Evolutionary conservation across 768 basidiomycete genomes (phyloP), one percentile per base, ranked within the genome.

Genomic region (Megacollybia marginata): DNA sequence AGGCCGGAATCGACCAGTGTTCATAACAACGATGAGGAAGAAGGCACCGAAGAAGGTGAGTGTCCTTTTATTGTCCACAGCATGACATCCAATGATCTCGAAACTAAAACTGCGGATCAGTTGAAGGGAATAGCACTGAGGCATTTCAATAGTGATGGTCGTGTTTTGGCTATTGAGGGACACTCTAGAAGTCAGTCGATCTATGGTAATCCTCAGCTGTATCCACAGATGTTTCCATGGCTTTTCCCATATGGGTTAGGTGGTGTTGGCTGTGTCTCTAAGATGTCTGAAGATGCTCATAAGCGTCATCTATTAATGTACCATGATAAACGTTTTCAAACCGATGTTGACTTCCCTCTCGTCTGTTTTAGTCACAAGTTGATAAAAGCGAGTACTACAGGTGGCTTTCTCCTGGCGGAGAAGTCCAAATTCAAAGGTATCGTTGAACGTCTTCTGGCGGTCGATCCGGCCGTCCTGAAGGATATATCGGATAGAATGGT

Each of bases 161-260:
- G 57, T 23, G 51, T 63, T 1, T 47, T 74, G 0, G 63, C 51
- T 0, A 59, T 70, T 12, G 65, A 65, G 1, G 64, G 63, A 34
- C 44, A 44, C 6, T 16, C 10, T 10, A 16, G 16, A 36, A 10
- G 10, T 16, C 35, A 36, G 35, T 10, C 10, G 10, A 36, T 16
- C 10, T 36, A 10, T 16, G 16, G 16, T 10, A 36, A 36, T 36
- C 35, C 35, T 16, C 35, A 36, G 35, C 16, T 36, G 16, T 38
- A 40, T 8, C 38, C 38, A 4, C 38, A 40, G 8, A 40, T 40
- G 38, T 40, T 40, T 40, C 38, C 38, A 2, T 18, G 60, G 59
- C 44, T 64, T 11, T 66, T 56, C 54, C 63, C 61, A 0, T 65
- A 65, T 44, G 63, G 65, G 1, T 15, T 53, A 1, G 65, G 63